Percentiles rank a stretch among this genome's conserved stretches.
phyloP scores from a whole-genome alignment of 441 rosid genomes.

The Aquilaria agallochum region DNA sequence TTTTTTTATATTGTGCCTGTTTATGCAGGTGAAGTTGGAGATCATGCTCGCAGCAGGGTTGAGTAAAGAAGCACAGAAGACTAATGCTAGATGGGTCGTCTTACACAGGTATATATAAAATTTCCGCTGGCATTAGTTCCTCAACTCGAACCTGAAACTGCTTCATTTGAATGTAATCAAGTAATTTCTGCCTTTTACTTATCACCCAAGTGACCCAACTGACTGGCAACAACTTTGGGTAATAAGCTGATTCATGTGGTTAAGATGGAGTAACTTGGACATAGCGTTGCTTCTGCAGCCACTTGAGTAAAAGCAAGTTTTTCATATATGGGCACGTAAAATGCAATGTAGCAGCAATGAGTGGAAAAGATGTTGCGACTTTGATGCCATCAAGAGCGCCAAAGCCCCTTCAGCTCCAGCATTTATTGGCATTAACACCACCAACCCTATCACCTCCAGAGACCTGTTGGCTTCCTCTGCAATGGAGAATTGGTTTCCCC shows the following conservation, averaged over 20 bases:
- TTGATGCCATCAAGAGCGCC: slow-evolving; percentile 33
- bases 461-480: slow-evolving; percentile 33
- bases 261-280: too few species aligned
- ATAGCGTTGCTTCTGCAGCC: slow-evolving; percentile 16
- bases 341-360: slow-evolving; percentile 49
- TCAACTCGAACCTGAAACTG: too few species aligned
- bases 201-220: too few species aligned
- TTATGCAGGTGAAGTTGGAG: slow-evolving; percentile 49
- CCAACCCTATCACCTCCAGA: slow-evolving; percentile 7
- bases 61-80: slow-evolving; percentile 34
- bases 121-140: too few species aligned
- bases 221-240: too few species aligned
- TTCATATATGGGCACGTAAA: slow-evolving; percentile 32
- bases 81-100: slow-evolving; percentile 40
- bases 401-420: slow-evolving; percentile 8
- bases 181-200: too few species aligned
- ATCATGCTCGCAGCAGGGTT: slow-evolving; percentile 47
- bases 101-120: too few species aligned
- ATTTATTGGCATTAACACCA: slow-evolving; percentile 8
- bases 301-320: slow-evolving; percentile 28
- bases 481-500: slow-evolving; percentile 42
- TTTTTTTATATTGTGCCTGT: too few species aligned
- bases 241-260: too few species aligned
- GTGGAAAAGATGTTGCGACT: slow-evolving; percentile 42
- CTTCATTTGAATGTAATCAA: too few species aligned